Evolutionary conservation across 495 filamentous ascomycete genomes (phyloP), one percentile per base, ranked within the genome.

Genomic region (Xylaria curta): DNA sequence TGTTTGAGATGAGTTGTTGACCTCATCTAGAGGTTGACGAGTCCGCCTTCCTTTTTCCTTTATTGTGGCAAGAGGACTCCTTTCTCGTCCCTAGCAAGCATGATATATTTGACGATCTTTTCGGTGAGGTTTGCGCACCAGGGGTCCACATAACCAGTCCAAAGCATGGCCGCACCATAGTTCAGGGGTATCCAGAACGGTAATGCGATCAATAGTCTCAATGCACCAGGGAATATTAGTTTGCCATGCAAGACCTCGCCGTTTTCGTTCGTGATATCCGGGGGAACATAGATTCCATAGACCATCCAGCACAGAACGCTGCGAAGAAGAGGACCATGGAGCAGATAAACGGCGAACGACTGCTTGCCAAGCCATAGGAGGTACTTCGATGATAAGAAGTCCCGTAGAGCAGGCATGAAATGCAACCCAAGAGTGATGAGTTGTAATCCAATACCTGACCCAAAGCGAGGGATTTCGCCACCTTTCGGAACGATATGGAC

Each of bases 361-460:
- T 90, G 87, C 75, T 88, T 88, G 56, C 90, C 90, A 21, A 92
- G 84, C 89, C 89, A 91, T 63, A 91, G 85, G 15, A 92, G 82
- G 17, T 85, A 79, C 33, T 84, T 82, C 76, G 84, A 87, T 5
- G 88, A 85, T 7, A 92, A 81, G 28, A 88, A 74, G 24, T 85
- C 82, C 64, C 90, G 88, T 7, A 87, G 78, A 12, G 82, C 80
- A 15, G 87, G 88, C 21, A 87, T 90, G 68, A 91, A 85, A 72
- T 87, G 87, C 70, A 90, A 83, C 31, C 81, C 82, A 1, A 85
- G 75, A 0, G 87, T 85, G 68, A 89, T 80, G 49, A 88, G 84
- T 53, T 88, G 79, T 21, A 92, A 75, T 63, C 89, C 87, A 65
- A 90, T 81, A 38, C 88, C 89, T 6, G 82, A 78, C 40, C 78